A percentile compares a stretch with the other conserved stretches of the same genome.
phyloP scores from a whole-genome alignment of 2,329 filamentous ascomycete genomes.

The Diplodia seriata region DNA sequence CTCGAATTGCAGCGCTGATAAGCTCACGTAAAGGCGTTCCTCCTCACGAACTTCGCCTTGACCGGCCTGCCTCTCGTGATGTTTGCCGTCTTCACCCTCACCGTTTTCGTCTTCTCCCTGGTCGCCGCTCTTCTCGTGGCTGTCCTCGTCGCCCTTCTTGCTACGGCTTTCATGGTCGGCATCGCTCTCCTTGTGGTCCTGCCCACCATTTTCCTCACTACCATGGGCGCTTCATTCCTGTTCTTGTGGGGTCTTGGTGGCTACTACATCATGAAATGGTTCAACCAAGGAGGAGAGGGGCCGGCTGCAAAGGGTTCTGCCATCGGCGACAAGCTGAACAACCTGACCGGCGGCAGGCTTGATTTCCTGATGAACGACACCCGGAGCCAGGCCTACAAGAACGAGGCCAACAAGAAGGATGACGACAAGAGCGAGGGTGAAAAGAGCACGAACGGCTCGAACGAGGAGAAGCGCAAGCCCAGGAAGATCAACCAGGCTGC shows the following conservation, averaged over 20 bases:
- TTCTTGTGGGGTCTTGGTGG: conserved; percentile 72
- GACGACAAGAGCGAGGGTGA: conserved; percentile 28
- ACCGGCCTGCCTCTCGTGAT: conserved; percentile 71
- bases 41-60: conserved; percentile 69
- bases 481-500: conserved; percentile 26
- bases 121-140: conserved; percentile 64
- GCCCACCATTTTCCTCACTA: conserved; percentile 71
- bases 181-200: conserved; percentile 71
- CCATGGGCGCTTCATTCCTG: conserved; percentile 65
- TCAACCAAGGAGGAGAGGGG: conserved; percentile 40
- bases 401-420: not conserved
- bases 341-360: conserved; percentile 48
- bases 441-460: not conserved
- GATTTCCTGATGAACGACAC: conserved; percentile 44
- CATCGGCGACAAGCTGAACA: conserved; percentile 53
- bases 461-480: conserved; percentile 1
- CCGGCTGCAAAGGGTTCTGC: conserved; percentile 43
- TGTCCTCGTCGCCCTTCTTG: conserved; percentile 60
- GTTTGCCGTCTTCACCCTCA: conserved; percentile 71
- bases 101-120: conserved; percentile 68
- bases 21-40: conserved; percentile 64
- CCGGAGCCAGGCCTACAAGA: conserved; percentile 28
- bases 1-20: conserved; percentile 31
- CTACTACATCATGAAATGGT: conserved; percentile 59
- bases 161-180: conserved; percentile 72